These are phyloP conservation scores for Barbatosphaeria neglecta DNA, from an alignment of 495 filamentous ascomycete species.

Conservation along the genomic window DNA sequence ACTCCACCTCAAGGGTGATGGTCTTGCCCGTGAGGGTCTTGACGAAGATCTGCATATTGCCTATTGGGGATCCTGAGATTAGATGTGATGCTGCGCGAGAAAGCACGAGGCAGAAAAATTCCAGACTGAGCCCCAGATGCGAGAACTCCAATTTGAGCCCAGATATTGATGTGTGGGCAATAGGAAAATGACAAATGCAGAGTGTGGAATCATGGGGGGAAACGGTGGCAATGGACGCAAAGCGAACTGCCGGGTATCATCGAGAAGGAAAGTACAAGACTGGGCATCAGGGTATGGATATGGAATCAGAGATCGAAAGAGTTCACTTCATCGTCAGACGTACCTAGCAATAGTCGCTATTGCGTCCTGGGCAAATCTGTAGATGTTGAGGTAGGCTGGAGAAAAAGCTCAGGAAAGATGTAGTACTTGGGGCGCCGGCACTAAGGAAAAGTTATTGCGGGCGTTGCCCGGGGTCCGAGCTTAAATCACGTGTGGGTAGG, in stretches of 20 bases:
- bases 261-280: slow-evolving; percentile 9
- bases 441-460: neutral
- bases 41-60: slow-evolving; percentile 99
- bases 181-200: slow-evolving; percentile 1
- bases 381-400: slow-evolving; percentile 23
- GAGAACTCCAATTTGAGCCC: neutral
- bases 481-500: slow-evolving; percentile 12
- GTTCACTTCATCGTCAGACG: slow-evolving; percentile 24
- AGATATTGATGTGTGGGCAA: neutral
- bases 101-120: slow-evolving; percentile 11
- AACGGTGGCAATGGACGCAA: neutral
- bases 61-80: slow-evolving; percentile 19
- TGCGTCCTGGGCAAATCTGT: slow-evolving; percentile 44
- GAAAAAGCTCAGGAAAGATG: neutral
- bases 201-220: neutral
- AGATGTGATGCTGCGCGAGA: slow-evolving; percentile 14
- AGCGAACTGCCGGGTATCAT: neutral
- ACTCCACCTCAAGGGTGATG: slow-evolving; percentile 99
- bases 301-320: slow-evolving; percentile 6
- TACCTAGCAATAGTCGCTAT: slow-evolving; percentile 45
- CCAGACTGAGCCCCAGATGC: slow-evolving; percentile 1
- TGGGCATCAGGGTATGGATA: slow-evolving; percentile 13
- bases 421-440: slow-evolving; percentile 3
- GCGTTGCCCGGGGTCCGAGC: neutral
- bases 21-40: slow-evolving; percentile 99